These are phyloP conservation scores for Populus hybrid DNA, from an alignment of 441 rosid genomes.

Conservation along the genomic window DNA sequence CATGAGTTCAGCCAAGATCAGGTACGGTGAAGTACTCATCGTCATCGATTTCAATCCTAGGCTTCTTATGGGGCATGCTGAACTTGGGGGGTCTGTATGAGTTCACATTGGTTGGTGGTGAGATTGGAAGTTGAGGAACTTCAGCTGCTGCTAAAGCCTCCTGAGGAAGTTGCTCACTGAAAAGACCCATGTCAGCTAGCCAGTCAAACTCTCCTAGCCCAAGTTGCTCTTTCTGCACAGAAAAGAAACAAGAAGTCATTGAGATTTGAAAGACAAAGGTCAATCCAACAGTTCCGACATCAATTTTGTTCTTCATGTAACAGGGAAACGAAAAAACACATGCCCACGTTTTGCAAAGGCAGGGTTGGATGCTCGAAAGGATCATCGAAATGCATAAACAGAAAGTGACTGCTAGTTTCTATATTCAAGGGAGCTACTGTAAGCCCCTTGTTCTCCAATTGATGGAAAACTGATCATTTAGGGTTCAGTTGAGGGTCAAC, in stretches of 20 bases:
- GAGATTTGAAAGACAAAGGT: not conserved
- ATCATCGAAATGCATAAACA: not conserved
- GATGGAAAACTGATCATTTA: not conserved
- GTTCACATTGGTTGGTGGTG: constrained; percentile 29
- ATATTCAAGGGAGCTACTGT: not conserved
- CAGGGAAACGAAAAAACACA: not conserved
- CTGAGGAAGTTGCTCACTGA: constrained; percentile 56
- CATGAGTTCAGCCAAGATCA: constrained; percentile 59
- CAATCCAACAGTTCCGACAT: not conserved
- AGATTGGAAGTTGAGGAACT: constrained; percentile 75
- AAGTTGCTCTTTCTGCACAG: constrained; percentile 62
- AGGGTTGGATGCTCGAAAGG: not conserved
- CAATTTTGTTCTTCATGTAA: not conserved
- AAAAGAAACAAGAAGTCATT: not conserved
- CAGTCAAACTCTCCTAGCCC: constrained; percentile 82
- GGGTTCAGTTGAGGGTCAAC: not conserved
- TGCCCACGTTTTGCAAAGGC: not conserved
- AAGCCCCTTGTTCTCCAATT: not conserved
- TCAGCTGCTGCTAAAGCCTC: constrained; percentile 64
- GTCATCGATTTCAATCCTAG: constrained; percentile 68
- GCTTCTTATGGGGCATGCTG: constrained; percentile 67
- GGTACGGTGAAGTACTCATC: constrained; percentile 88
- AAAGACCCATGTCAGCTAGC: constrained; percentile 74
- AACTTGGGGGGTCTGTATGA: constrained; percentile 48
- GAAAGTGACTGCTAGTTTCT: not conserved